Conservation (phyloP, 2,329 filamentous ascomycete genomes). For the Daldinia sp. region DNA sequence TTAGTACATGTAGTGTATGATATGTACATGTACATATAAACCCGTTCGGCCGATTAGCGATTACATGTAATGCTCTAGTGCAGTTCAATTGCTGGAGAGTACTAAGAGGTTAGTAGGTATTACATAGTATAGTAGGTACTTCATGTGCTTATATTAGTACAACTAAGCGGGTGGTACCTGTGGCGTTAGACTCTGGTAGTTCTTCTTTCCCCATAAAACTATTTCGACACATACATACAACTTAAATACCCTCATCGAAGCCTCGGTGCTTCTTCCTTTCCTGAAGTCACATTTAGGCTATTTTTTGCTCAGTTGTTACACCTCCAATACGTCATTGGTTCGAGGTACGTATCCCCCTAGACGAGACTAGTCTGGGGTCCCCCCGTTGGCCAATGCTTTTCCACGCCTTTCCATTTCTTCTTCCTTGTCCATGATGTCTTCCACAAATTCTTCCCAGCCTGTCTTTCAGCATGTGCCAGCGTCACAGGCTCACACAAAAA, state of each 20-base stretch:
- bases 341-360: slow-evolving; percentile 31
- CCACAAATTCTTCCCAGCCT: slow-evolving; percentile 33
- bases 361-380: slow-evolving; percentile 1
- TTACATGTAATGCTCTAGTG: too few relatives aligned
- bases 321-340: slow-evolving; percentile 30
- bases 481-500: slow-evolving; percentile 40
- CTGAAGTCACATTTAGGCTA: slow-evolving; percentile 37
- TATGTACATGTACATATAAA: too few relatives aligned
- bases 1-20: too few relatives aligned
- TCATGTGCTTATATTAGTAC: too few relatives aligned
- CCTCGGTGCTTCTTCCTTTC: slow-evolving; percentile 19
- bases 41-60: background rate
- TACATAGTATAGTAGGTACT: too few relatives aligned
- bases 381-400: slow-evolving; percentile 36
- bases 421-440: slow-evolving; percentile 33
- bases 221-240: background rate
- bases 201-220: background rate
- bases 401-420: slow-evolving; percentile 35
- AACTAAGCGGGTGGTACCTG: background rate
- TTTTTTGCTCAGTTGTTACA: slow-evolving; percentile 35
- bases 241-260: slow-evolving; percentile 12
- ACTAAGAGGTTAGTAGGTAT: too few relatives aligned
- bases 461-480: slow-evolving; percentile 43
- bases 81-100: too few relatives aligned
- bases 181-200: background rate